A percentile compares a stretch with the other conserved stretches of the same genome.
These are phyloP conservation scores for Ceratobasidium sp. DNA, from an alignment of 1,284 basidiomycete species.

Conservation along the genomic window DNA sequence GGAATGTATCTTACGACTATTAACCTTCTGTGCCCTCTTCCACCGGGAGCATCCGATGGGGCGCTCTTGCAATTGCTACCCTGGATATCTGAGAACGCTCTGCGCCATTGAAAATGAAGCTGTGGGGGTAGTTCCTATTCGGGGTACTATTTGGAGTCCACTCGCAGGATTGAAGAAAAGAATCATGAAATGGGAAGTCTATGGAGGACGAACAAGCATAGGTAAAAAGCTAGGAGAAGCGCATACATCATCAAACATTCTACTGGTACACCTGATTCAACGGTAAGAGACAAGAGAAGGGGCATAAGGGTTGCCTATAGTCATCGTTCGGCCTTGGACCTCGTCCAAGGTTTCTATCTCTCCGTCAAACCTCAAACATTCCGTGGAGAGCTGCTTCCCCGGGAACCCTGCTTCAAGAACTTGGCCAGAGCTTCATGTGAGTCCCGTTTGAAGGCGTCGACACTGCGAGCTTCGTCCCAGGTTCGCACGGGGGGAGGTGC, in stretches of 20 bases:
- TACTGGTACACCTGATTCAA: constrained; percentile 6
- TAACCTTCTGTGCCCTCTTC: too few relatives aligned
- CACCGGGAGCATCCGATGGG: too few relatives aligned
- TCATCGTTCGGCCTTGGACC: background rate
- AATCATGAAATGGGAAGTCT: background rate
- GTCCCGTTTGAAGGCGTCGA: constrained; percentile 78
- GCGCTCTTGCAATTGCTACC: too few relatives aligned
- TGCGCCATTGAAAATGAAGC: too few relatives aligned
- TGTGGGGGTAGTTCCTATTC: too few relatives aligned
- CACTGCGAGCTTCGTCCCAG: constrained; percentile 78
- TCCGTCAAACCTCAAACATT: background rate
- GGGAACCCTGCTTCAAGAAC: constrained; percentile 75
- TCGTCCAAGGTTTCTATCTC: background rate
- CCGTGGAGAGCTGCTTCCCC: constrained; percentile 54
- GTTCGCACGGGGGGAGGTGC: constrained; percentile 40
- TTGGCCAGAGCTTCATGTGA: constrained; percentile 80
- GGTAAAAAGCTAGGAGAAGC: background rate
- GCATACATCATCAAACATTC: constrained; percentile 5
- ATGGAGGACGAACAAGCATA: constrained; percentile 13
- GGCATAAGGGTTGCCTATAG: background rate
- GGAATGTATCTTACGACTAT: too few relatives aligned
- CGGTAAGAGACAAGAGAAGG: background rate
- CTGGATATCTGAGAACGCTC: too few relatives aligned
- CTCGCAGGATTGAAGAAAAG: background rate
- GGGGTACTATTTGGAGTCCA: background rate